Evolutionary conservation across 2,329 filamentous ascomycete genomes (phyloP).

Genomic region (Chrysoporthe austroafricana): DNA sequence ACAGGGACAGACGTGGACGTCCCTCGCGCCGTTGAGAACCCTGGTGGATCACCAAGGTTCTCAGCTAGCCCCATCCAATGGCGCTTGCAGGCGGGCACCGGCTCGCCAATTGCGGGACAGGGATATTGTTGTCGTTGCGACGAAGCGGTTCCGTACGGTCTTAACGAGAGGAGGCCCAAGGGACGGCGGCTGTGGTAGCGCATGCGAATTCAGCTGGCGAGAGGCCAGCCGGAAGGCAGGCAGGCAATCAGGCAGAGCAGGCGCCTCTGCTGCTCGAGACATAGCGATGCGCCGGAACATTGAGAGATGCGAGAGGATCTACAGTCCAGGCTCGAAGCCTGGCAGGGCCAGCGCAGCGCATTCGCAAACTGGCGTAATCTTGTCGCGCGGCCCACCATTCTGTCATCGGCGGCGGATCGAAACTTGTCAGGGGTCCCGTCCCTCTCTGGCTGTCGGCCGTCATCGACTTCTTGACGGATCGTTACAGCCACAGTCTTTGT

Average conservation of each 20-base stretch:
- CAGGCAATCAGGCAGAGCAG: neutral
- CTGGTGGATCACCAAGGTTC: constrained; percentile 15
- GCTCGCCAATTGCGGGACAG: constrained; percentile 30
- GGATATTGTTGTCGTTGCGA: constrained; percentile 26
- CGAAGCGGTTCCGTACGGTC: neutral
- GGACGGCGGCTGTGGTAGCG: neutral
- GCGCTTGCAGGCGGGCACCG: constrained; percentile 27
- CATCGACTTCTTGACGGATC: neutral
- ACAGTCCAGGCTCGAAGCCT: neutral
- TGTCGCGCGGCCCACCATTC: constrained; percentile 10
- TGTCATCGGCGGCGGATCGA: constrained; percentile 9
- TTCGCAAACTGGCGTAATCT: constrained; percentile 10
- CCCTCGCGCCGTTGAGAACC: constrained; percentile 12
- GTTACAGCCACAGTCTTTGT: neutral
- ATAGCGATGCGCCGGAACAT: constrained; percentile 11
- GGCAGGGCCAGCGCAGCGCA: constrained; percentile 9
- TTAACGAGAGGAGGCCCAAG: neutral
- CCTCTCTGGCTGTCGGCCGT: neutral
- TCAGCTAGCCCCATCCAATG: constrained; percentile 28
- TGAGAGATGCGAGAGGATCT: neutral
- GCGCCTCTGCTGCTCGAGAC: constrained; percentile 1
- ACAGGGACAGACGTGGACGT: constrained; percentile 23
- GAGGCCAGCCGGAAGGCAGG: neutral
- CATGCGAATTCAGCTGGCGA: neutral
- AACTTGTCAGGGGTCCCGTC: constrained; percentile 2